These are phyloP conservation scores for Danielozyma ontarioensis DNA, from an alignment of 805 yeast genomes.

Conservation along the genomic window DNA sequence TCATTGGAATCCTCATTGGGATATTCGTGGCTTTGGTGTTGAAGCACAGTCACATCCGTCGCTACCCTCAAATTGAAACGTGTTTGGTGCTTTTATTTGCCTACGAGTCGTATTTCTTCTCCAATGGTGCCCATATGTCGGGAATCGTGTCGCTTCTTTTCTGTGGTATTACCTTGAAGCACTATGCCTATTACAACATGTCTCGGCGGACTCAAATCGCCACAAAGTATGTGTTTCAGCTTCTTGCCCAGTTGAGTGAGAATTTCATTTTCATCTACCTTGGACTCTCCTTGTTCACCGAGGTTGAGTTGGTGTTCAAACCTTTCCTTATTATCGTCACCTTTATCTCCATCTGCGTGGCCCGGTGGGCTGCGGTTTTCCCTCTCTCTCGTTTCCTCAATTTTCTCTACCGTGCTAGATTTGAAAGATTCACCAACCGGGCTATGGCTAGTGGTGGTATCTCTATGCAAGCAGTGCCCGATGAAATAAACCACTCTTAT, in stretches of 20 bases:
- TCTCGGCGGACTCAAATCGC: constrained; percentile 96
- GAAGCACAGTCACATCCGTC: constrained; percentile 87
- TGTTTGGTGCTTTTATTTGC: constrained; percentile 88
- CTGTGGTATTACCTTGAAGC: constrained; percentile 95
- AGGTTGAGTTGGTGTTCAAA: constrained; percentile 90
- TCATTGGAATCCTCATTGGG: constrained; percentile 87
- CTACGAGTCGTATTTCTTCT: constrained; percentile 93
- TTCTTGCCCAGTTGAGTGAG: constrained; percentile 91
- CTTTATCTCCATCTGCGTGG: constrained; percentile 82
- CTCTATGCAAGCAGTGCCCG: constrained; percentile 46
- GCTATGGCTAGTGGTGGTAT: constrained; percentile 34
- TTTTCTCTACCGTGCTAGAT: constrained; percentile 63
- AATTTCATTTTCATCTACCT: constrained; percentile 94
- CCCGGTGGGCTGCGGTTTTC: constrained; percentile 97
- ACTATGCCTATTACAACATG: constrained; percentile 97
- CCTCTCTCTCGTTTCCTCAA: constrained; percentile 84
- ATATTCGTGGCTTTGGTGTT: constrained; percentile 82
- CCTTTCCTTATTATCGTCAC: constrained; percentile 90
- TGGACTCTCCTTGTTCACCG: constrained; percentile 92
- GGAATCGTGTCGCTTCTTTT: constrained; percentile 93
- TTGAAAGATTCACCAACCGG: constrained; percentile 33
- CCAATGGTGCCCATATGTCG: constrained; percentile 99
- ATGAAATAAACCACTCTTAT: constrained; percentile 90
- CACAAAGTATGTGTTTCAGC: constrained; percentile 88
- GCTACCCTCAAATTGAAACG: constrained; percentile 96